Evolutionary conservation across 495 filamentous ascomycete species (phyloP), one percentile per base, ranked within the genome.

Genomic region (Penicillium silybi): DNA sequence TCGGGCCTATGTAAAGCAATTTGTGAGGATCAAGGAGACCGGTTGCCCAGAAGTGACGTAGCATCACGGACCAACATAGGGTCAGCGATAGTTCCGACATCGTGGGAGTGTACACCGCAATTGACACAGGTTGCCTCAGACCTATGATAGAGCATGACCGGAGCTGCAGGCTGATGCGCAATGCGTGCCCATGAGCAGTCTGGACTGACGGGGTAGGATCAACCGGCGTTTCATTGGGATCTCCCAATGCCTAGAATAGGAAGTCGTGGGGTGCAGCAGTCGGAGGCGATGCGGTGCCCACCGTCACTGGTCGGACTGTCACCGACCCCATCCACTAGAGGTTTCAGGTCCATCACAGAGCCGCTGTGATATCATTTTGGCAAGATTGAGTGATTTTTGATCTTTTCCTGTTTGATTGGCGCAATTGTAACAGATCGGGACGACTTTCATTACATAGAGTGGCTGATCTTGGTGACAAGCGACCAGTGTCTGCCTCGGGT

Each of bases 231-330:
- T 64, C 58, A 48, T 35, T 40, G 37, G 45, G 41, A 49, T 41
- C 41, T 40, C 43, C 6, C 27, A 19, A 25, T 32, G 43, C 48
- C 56, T 18, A 60, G 46, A 56, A 63, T 55, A 60, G 52, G 39
- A 58, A 44, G 48, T 27, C 49, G 46, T 62, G 59, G 59, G 57
- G 59, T 63, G 20, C 47, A 57, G 55, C 48, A 59, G 44, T 54
- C 34, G 29, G 42, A 39, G 26, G 20, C 25, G 20, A 51, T 23
- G 20, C n/a, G 10, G 39, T 42, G 41, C n/a, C 44, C 52, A 59
- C 49, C 54, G 7, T 34, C 23, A 61, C 40, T 56, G 55, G 57
- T 35, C 29, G 26, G 18, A 37, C 47, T 45, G 48, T 46, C 25
- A 46, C 44, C 32, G 45, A 34, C 42, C 52, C 50, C 58, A 47